These are phyloP conservation scores for Trichoderma simmonsii DNA, from an alignment of 2,329 filamentous ascomycete genomes.

Conservation along the genomic window DNA sequence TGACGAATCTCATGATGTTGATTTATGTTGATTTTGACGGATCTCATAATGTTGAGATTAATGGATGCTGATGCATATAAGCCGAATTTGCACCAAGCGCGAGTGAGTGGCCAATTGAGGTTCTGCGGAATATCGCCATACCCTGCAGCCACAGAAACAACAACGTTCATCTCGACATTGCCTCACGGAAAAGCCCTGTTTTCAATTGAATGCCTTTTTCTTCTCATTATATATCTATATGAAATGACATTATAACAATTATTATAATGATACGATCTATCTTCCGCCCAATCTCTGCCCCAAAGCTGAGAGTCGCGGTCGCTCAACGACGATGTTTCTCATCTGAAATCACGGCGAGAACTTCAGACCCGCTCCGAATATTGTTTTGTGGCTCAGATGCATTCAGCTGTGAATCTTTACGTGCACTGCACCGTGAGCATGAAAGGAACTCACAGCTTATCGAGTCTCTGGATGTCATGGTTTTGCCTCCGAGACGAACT, in stretches of 20 bases:
- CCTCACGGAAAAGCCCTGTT: not conserved
- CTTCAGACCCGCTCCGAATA: slow-evolving; percentile 67
- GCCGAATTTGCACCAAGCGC: slow-evolving; percentile 35
- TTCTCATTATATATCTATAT: not conserved
- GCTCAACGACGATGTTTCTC: slow-evolving; percentile 23
- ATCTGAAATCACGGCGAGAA: slow-evolving; percentile 16
- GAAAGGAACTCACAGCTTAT: slow-evolving; percentile 52
- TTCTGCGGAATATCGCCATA: not conserved
- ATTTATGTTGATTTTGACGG: no score
- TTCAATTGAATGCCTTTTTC: not conserved
- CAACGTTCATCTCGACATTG: not conserved
- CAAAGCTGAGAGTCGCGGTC: slow-evolving; percentile 14
- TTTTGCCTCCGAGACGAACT: slow-evolving; percentile 71
- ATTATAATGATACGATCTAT: slow-evolving; percentile 24
- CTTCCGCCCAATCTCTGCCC: slow-evolving; percentile 10
- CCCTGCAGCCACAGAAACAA: not conserved
- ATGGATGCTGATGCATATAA: slow-evolving; percentile 31
- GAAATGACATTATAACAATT: slow-evolving; percentile 14
- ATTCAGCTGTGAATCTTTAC: slow-evolving; percentile 78
- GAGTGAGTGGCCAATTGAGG: slow-evolving; percentile 15
- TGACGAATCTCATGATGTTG: not conserved
- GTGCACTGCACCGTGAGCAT: slow-evolving; percentile 63
- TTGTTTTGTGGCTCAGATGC: slow-evolving; percentile 93
- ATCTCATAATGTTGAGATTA: not conserved
- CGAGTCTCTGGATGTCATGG: slow-evolving; percentile 79